Evolutionary conservation across 495 filamentous ascomycete species (phyloP).

Genomic region (Cryomyces minteri): DNA sequence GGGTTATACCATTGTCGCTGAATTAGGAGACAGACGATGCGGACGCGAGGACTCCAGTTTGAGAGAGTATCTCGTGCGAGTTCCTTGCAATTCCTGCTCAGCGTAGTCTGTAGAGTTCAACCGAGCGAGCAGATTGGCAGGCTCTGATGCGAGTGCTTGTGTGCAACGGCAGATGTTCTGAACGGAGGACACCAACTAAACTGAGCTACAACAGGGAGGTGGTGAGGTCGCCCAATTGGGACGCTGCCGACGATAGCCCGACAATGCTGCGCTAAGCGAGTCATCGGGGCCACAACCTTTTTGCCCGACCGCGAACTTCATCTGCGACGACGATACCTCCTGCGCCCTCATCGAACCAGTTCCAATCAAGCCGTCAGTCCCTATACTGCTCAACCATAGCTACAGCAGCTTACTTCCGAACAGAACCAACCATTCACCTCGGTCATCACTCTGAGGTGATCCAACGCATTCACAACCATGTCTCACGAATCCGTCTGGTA

Average conservation of each 20-base stretch:
- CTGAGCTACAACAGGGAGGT: no score
- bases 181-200: no score
- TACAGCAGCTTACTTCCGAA: background rate
- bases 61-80: background rate
- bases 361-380: background rate
- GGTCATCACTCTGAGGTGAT: background rate
- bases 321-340: background rate
- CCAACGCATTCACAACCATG: slow-evolving; percentile 35
- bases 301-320: background rate
- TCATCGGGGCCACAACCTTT: background rate
- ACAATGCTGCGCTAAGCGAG: no score
- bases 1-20: background rate
- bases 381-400: background rate
- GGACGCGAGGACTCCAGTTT: background rate
- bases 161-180: no score
- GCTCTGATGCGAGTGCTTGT: no score
- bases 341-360: background rate
- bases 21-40: background rate
- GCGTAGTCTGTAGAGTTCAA: background rate
- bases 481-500: slow-evolving; percentile 99
- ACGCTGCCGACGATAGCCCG: no score
- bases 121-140: no score
- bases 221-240: no score
- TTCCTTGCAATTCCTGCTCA: background rate
- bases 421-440: slow-evolving; percentile 3